Evolutionary conservation across 176 grass and related monocot genomes (phyloP).

Genomic region (Eremochloa ophiuroides): DNA sequence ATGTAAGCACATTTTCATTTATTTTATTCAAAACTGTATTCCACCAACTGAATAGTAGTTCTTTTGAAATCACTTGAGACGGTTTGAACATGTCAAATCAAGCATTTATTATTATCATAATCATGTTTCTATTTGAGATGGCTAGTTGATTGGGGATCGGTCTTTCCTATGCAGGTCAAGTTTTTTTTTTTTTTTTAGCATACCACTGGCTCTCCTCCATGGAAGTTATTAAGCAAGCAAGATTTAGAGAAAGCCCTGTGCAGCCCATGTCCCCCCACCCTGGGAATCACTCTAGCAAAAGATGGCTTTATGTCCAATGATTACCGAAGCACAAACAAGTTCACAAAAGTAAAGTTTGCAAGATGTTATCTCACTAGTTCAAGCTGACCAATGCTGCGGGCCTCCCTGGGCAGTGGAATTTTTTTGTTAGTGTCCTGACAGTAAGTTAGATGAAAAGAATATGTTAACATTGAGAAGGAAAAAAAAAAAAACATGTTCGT

Average conservation of each 20-base stretch:
- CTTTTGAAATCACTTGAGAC: neutral
- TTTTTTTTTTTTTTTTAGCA: too few relatives aligned
- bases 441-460: conserved; percentile 33
- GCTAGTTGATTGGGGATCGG: neutral
- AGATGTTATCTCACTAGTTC: conserved; percentile 68
- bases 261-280: neutral
- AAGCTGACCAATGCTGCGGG: conserved; percentile 71
- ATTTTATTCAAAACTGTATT: neutral
- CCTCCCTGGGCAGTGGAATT: conserved; percentile 77
- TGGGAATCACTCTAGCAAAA: neutral
- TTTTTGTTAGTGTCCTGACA: conserved; percentile 85
- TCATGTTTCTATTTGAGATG: neutral
- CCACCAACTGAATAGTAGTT: neutral
- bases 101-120: neutral
- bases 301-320: neutral
- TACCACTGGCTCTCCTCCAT: neutral
- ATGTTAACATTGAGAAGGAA: conserved; percentile 26
- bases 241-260: neutral
- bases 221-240: neutral
- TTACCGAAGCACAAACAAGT: neutral
- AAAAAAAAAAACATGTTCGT: conserved; percentile 1
- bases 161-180: too few relatives aligned
- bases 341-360: conserved; percentile 8
- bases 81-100: neutral
- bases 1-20: neutral